These are phyloP conservation scores for Meyerozyma carpophila DNA, from an alignment of 1,139 yeast species.

Conservation along the genomic window DNA sequence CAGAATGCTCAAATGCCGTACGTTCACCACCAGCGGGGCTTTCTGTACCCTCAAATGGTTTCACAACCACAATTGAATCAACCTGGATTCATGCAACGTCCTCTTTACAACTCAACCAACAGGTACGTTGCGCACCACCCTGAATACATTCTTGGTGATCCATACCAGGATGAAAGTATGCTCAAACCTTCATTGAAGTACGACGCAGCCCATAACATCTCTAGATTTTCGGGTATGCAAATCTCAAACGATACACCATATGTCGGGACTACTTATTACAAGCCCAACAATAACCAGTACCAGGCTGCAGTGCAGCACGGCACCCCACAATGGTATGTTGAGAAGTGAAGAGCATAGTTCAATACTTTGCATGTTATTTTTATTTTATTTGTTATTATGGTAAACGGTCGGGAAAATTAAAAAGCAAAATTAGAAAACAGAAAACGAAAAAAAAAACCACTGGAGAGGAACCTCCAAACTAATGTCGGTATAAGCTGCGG, in stretches of 20 bases:
- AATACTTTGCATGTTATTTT: neutral
- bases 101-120: constrained; percentile 1
- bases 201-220: neutral
- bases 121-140: neutral
- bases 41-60: neutral
- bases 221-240: neutral
- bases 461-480: neutral
- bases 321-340: neutral
- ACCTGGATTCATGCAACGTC: neutral
- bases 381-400: neutral
- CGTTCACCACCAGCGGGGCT: neutral
- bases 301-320: neutral
- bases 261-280: neutral
- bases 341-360: neutral
- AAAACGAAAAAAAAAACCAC: neutral
- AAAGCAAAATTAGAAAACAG: neutral
- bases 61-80: neutral
- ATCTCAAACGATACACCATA: neutral
- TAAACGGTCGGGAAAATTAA: neutral
- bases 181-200: neutral
- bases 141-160: neutral
- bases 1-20: neutral
- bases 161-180: neutral
- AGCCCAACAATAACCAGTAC: neutral
- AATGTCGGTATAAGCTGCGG: neutral